Evolutionary conservation across 345 rosid species (phyloP).

Genomic region (Euphorbia lathyris): DNA sequence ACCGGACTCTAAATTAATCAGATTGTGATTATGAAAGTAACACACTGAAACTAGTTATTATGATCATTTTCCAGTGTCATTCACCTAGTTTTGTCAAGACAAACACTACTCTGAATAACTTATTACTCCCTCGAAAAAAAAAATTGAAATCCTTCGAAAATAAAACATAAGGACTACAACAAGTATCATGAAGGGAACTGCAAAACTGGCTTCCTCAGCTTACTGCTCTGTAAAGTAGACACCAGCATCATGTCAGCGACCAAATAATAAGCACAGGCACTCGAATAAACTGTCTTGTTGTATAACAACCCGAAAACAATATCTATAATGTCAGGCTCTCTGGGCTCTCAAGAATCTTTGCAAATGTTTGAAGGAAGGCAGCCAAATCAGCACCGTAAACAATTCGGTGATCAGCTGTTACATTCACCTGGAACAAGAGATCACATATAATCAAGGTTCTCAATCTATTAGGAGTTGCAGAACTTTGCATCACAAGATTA

Average conservation of each 20-base stretch:
- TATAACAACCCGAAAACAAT: constrained; percentile 3
- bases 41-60: background rate
- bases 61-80: background rate
- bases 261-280: constrained; percentile 10
- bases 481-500: background rate
- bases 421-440: constrained; percentile 66
- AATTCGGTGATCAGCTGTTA: constrained; percentile 92
- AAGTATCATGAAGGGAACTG: constrained; percentile 1
- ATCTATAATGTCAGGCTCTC: constrained; percentile 74
- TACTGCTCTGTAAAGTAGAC: constrained; percentile 12
- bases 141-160: constrained; percentile 14
- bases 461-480: background rate
- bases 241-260: constrained; percentile 6
- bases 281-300: constrained; percentile 9
- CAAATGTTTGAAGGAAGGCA: constrained; percentile 83
- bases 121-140: constrained; percentile 17
- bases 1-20: too few relatives aligned
- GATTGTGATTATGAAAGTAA: background rate
- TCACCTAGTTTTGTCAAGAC: constrained; percentile 13
- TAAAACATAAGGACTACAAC: constrained; percentile 20
- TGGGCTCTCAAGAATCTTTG: constrained; percentile 83
- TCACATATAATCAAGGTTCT: constrained; percentile 6
- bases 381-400: constrained; percentile 95
- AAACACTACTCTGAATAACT: background rate
- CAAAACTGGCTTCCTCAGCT: constrained; percentile 19